These are phyloP conservation scores for Bipolaris sorokiniana DNA, from an alignment of 2,329 filamentous ascomycete genomes.

Conservation along the genomic window DNA sequence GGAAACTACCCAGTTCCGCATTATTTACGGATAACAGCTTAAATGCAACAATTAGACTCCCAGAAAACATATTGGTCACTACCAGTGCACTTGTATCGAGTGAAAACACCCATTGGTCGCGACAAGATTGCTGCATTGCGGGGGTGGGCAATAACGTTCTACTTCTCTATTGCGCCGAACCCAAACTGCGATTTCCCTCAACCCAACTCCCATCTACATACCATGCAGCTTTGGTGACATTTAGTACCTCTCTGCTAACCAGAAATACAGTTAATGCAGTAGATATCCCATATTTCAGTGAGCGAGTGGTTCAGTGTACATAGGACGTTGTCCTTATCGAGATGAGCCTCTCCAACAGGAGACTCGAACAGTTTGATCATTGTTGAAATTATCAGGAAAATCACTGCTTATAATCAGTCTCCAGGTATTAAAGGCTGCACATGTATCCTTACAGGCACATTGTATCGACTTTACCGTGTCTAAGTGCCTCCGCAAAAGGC, in stretches of 20 bases:
- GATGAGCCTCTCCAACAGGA: too few relatives aligned
- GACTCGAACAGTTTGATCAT: too few relatives aligned
- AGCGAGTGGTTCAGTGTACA: conserved; percentile 6
- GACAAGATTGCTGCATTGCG: not conserved
- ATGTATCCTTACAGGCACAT: too few relatives aligned
- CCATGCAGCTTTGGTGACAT: conserved; percentile 9
- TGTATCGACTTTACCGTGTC: conserved; percentile 19
- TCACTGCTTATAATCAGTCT: too few relatives aligned
- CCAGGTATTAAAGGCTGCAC: too few relatives aligned
- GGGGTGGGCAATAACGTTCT: not conserved
- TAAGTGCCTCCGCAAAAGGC: conserved; percentile 44
- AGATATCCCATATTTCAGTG: conserved; percentile 8
- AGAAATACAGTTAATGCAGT: conserved; percentile 4
- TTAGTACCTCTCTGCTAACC: conserved; percentile 2
- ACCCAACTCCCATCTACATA: conserved; percentile 5
- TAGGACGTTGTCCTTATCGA: conserved; percentile 5
- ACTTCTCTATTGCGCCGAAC: not conserved
- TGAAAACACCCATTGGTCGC: not conserved
- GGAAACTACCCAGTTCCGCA: not conserved
- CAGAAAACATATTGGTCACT: not conserved
- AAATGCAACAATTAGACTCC: not conserved
- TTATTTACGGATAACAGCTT: conserved; percentile 1
- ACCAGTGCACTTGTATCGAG: too few relatives aligned
- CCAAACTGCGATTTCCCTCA: not conserved
- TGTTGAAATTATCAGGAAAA: too few relatives aligned